Evolutionary conservation across 495 filamentous ascomycete species (phyloP).

Genomic region (Aspergillus ostianus): DNA sequence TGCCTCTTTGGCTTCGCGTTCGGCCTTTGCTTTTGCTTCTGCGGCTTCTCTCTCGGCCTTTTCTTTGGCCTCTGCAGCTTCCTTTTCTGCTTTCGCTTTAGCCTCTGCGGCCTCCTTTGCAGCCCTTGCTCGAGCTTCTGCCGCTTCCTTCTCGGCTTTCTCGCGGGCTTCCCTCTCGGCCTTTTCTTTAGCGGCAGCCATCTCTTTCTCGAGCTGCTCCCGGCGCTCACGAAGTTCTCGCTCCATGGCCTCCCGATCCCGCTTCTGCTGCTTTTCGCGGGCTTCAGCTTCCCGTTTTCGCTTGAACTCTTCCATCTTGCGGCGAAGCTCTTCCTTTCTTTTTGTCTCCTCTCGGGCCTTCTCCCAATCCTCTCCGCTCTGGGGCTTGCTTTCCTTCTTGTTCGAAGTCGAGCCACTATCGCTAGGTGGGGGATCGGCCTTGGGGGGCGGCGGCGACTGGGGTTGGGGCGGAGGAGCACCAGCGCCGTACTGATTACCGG

Average conservation of each 20-base stretch:
- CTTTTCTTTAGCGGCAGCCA: constrained; percentile 44
- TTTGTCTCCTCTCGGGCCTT: constrained; percentile 65
- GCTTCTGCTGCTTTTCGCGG: constrained; percentile 44
- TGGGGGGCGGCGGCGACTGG: constrained; percentile 15
- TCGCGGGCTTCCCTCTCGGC: constrained; percentile 47
- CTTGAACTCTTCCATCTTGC: constrained; percentile 65
- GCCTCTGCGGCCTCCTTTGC: constrained; percentile 31
- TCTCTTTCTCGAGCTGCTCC: constrained; percentile 49
- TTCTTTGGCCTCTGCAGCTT: constrained; percentile 30
- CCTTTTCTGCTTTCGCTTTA: constrained; percentile 27
- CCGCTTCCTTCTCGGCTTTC: constrained; percentile 35
- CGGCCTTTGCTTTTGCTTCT: constrained; percentile 26
- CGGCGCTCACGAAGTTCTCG: constrained; percentile 47
- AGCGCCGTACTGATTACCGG: constrained; percentile 35
- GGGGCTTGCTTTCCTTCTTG: constrained; percentile 16
- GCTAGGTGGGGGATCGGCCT: constrained; percentile 24
- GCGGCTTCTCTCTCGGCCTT: constrained; percentile 24
- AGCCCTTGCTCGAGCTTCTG: constrained; percentile 20
- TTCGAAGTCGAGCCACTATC: constrained; percentile 11
- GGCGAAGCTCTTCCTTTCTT: constrained; percentile 47
- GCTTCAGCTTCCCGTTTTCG: constrained; percentile 47
- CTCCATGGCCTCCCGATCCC: constrained; percentile 52
- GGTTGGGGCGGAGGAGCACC: constrained; percentile 15
- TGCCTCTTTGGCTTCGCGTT: constrained; percentile 34
- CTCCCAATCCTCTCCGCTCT: constrained; percentile 27